Evolutionary conservation across 371 early-diverging fungal genomes (phyloP).

Genomic region (Rhizopus sp.): DNA sequence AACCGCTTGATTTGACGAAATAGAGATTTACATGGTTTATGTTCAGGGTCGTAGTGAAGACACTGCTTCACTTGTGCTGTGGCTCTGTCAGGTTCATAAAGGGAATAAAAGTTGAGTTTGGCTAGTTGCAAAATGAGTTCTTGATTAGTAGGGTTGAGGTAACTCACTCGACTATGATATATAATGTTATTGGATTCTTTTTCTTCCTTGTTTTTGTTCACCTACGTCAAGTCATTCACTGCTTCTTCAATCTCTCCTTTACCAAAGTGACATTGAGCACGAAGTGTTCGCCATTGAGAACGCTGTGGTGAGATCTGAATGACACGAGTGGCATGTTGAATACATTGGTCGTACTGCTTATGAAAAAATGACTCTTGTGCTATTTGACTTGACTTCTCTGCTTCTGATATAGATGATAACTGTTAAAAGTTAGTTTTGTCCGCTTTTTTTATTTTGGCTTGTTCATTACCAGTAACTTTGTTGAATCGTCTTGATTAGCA

Average conservation of each 20-base stretch:
- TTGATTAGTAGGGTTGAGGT: slow-evolving; percentile 69
- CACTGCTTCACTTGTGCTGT: slow-evolving; percentile 79
- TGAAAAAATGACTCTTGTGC: slow-evolving; percentile 47
- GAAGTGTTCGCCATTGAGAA: slow-evolving; percentile 55
- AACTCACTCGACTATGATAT: slow-evolving; percentile 61
- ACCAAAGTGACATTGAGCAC: slow-evolving; percentile 77
- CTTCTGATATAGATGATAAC: slow-evolving; percentile 35
- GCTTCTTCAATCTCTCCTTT: slow-evolving; percentile 82
- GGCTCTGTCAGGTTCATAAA: slow-evolving; percentile 73
- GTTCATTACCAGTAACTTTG: background rate
- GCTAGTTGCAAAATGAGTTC: slow-evolving; percentile 65
- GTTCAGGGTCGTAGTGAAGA: slow-evolving; percentile 88
- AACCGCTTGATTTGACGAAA: slow-evolving; percentile 75
- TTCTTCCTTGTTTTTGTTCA: background rate
- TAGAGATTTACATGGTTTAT: slow-evolving; percentile 78
- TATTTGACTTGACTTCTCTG: slow-evolving; percentile 34
- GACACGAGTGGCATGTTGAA: slow-evolving; percentile 58
- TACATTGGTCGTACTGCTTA: slow-evolving; percentile 63
- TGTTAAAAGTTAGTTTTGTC: background rate
- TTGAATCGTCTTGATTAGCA: slow-evolving; percentile 15
- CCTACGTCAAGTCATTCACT: slow-evolving; percentile 75
- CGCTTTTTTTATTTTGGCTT: background rate
- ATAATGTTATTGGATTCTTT: background rate
- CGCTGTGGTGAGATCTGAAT: slow-evolving; percentile 62
- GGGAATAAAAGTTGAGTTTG: slow-evolving; percentile 71